Percentiles rank a stretch among this genome's conserved stretches.
phyloP scores from a whole-genome alignment of 495 filamentous ascomycete genomes.

The Penicillium chermesinum region DNA sequence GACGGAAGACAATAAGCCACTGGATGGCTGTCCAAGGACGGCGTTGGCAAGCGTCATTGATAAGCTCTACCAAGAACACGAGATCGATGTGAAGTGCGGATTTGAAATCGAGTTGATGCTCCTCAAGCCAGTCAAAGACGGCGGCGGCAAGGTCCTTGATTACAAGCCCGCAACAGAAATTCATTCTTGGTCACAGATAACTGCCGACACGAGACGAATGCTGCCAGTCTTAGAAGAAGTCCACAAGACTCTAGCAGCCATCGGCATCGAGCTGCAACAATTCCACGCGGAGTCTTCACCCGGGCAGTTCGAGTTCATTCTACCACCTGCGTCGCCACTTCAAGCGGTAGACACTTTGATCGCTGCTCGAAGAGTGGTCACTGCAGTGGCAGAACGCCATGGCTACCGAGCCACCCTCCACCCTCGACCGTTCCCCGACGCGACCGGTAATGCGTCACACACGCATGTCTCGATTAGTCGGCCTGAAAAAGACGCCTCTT shows the following conservation, averaged over 20 bases:
- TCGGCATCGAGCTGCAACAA: constrained; percentile 65
- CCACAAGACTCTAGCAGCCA: constrained; percentile 46
- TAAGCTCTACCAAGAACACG: constrained; percentile 30
- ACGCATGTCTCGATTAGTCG: constrained; percentile 38
- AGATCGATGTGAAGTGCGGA: constrained; percentile 57
- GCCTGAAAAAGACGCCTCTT: constrained; percentile 22
- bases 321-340: constrained; percentile 59
- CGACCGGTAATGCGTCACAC: constrained; percentile 38
- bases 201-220: constrained; percentile 28
- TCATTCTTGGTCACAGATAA: constrained; percentile 51
- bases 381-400: constrained; percentile 33
- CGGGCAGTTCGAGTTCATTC: constrained; percentile 79
- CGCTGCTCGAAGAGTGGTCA: constrained; percentile 66
- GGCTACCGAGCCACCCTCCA: constrained; percentile 68
- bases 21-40: constrained; percentile 54
- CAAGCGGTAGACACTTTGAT: constrained; percentile 68
- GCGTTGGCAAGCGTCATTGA: constrained; percentile 49
- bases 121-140: constrained; percentile 33
- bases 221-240: constrained; percentile 62
- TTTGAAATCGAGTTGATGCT: constrained; percentile 85
- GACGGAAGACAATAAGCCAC: constrained; percentile 29
- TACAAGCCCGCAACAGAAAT: constrained; percentile 26
- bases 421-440: constrained; percentile 58
- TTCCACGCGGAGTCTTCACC: constrained; percentile 72
- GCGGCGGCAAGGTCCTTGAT: constrained; percentile 8